Conservation (phyloP, 345 rosid species). For the Eucalyptus regnans region DNA sequence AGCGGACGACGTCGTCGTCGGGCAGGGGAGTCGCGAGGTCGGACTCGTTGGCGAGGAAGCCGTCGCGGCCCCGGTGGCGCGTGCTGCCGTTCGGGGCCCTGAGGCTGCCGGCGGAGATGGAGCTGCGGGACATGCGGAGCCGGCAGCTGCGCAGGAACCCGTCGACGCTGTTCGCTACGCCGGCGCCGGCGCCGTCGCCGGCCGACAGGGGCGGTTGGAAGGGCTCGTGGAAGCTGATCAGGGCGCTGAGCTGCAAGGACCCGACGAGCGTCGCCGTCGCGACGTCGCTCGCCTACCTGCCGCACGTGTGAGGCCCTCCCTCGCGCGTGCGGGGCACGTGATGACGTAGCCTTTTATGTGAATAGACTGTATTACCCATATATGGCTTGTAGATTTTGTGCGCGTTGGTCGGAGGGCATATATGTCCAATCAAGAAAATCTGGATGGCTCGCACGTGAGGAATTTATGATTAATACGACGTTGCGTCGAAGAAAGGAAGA, state of each 20-base stretch:
- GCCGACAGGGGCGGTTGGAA: slow-evolving; percentile 13
- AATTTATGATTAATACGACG: neutral
- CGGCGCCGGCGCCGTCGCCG: neutral
- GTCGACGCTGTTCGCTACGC: slow-evolving; percentile 19
- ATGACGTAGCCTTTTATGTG: neutral
- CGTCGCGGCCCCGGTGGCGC: slow-evolving; percentile 48
- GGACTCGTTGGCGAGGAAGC: neutral
- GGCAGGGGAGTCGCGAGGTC: slow-evolving; percentile 5
- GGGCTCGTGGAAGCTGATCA: slow-evolving; percentile 39
- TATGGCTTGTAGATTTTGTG: neutral
- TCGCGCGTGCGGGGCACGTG: neutral
- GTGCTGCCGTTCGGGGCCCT: slow-evolving; percentile 51
- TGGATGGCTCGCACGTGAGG: neutral
- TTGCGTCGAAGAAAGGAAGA: neutral
- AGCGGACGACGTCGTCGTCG: slow-evolving; percentile 7
- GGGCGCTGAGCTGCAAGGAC: slow-evolving; percentile 56
- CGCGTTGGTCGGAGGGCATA: neutral
- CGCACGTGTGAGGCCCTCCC: neutral
- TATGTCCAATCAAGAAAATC: neutral
- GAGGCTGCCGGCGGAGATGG: slow-evolving; percentile 48
- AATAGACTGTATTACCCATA: neutral
- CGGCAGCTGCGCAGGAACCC: slow-evolving; percentile 52
- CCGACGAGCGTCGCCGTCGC: slow-evolving; percentile 44
- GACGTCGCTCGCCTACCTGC: slow-evolving; percentile 29
- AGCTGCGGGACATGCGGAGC: slow-evolving; percentile 53